Evolutionary conservation across 2,329 filamentous ascomycete genomes (phyloP).

Genomic region (Colletotrichum tofieldiae): DNA sequence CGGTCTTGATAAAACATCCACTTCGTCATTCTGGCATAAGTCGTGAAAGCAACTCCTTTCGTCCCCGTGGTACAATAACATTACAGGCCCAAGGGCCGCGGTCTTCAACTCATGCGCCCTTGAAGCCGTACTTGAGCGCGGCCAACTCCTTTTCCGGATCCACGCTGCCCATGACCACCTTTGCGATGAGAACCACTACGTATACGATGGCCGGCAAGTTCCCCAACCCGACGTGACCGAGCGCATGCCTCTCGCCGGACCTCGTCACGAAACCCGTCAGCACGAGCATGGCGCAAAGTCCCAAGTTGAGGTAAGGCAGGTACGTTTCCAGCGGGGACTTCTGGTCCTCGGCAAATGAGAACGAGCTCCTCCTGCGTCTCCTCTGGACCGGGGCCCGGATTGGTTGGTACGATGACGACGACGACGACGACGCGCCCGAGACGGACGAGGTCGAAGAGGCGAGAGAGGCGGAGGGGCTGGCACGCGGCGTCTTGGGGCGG

Average conservation of each 20-base stretch:
- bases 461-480: constrained; percentile 34
- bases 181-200: constrained; percentile 71
- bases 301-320: constrained; percentile 74
- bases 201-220: constrained; percentile 73
- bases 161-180: constrained; percentile 77
- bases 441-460: constrained; percentile 34
- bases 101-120: constrained; percentile 68
- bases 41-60: constrained; percentile 15
- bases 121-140: constrained; percentile 76
- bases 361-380: constrained; percentile 43
- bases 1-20: background rate
- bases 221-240: constrained; percentile 62
- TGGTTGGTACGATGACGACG: constrained; percentile 15
- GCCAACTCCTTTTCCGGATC: constrained; percentile 78
- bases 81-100: background rate
- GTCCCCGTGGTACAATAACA: background rate
- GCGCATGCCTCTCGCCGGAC: constrained; percentile 48
- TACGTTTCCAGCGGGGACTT: constrained; percentile 68
- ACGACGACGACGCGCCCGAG: constrained; percentile 20
- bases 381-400: constrained; percentile 23
- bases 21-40: constrained; percentile 31
- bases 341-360: constrained; percentile 42
- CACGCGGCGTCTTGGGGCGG: constrained; percentile 45
- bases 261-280: constrained; percentile 59
- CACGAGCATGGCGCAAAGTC: constrained; percentile 67